Evolutionary conservation across 208 protist genomes (phyloP), one percentile per base, ranked within the genome.

Genomic region (Trypanosoma caninum): DNA sequence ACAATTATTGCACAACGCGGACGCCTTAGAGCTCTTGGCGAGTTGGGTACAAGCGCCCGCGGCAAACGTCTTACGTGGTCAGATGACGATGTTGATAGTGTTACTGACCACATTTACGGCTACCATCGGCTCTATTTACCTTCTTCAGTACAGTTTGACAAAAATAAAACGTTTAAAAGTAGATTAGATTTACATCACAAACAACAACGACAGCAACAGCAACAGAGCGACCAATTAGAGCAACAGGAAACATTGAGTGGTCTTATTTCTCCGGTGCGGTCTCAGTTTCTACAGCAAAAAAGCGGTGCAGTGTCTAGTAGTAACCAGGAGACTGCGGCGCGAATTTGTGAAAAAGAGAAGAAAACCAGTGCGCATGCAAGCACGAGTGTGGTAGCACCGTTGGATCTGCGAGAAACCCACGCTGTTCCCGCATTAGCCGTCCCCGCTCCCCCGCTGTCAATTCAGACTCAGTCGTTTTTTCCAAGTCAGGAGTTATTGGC

Each of bases 401-500:
- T 55, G 63, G 22, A 30, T 16, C 41, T 27, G 18, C 18, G 18
- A 5, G 30, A 2, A 44, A 37, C 14, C n/a, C n/a, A n/a, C n/a
- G n/a, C n/a, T n/a, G n/a, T n/a, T n/a, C n/a, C n/a, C 22, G 22
- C 20, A n/a, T n/a, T 25, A 57, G 38, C n/a, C 10, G 50, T 14
- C 30, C 35, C 52, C 7, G 41, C 59, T 20, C 55, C 44, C 44
- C 31, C 33, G 31, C 41, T 59, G 30, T 46, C 55, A 47, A 73
- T 56, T 35, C 47, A 45, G 2, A 37, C 54, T 28, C 62, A 67
- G 2, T 61, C 65, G 3, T 58, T 72, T 9, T 57, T 67, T 30
- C 62, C 84, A 22, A 93, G 73, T 54, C 79, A 72, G 3, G 67
- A 68, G 46, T 64, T 93, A 63, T 82, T 86, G 60, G 59, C 68